Base-by-base conservation (phyloP, 2,329 filamentous ascomycete species). In the Ophiostoma tasmaniense region DNA sequence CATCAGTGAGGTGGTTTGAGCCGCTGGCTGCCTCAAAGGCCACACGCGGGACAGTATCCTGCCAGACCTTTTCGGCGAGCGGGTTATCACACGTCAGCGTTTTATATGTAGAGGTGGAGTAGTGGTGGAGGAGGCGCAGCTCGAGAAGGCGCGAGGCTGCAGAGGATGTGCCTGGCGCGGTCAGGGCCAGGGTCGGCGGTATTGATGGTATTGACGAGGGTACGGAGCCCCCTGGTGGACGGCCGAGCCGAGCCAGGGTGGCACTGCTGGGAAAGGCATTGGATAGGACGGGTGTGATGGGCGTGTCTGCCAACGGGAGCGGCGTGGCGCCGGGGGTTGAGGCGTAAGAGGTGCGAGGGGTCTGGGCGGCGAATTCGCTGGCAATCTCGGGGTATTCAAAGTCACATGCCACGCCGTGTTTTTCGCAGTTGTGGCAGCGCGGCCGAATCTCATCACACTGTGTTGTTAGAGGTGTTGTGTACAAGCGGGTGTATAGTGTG, bases 391-490 rank as follows among this genome's bases (percentile, higher is more conserved):
- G 81, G 71, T 81, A 81, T 73, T 87, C 85, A 74, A 89, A 90
- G 76, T 90, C 87, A 78, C 87, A 90, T 42, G 80, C 76, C 50
- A 89, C 87, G 73, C 87, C 87, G 77, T 90, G 87, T 74, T 89
- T 90, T 69, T 82, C 78, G 78, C 87, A 90, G 77, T 89, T 89
- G 71, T 86, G 85, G 75, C 87, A 90, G 70, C 83, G 79, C 10
- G 87, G 87, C 74, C 89, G 87, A 13, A 86, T 79, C 76, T 90
- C 87, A 75, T 90, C 87, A 78, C 87, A 90, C 85, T 87, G 73
- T 3, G 17, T 13, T 6, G 61, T 64, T 25, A 22, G n/a, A 35
- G 6, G 22, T 7, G 30, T 45, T 45, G 7, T 4, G 42, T n/a
- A 45, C n/a, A n/a, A 45, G 20, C 17, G 20, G 20, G 17, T 8